Evolutionary conservation across 2,329 filamentous ascomycete genomes (phyloP), one percentile per base, ranked within the genome.

Genomic region (Waltergamsia citrina): DNA sequence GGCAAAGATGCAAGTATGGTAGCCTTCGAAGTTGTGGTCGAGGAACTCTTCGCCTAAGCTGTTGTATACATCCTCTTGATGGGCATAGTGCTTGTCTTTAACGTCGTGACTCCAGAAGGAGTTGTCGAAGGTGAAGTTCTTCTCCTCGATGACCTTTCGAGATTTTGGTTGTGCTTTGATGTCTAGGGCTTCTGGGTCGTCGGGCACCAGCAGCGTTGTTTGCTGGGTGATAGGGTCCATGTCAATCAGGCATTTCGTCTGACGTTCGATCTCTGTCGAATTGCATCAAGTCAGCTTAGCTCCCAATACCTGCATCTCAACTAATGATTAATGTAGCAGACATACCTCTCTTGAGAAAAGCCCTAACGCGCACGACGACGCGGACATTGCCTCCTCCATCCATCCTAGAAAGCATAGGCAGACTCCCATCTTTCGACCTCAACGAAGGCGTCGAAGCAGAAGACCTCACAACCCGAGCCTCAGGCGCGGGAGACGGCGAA

Each of bases 11-110:
- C 92, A 98, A 0, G 92, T 98, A 60, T 98, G 90, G 63, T 98
- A 98, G 43, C 92, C 92, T 54, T 95, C 88, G 50, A 98, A 98
- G 63, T 98, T 98, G 70, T 98, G 92, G 58, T 98, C 92, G 41
- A 98, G 72, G 46, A 98, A 96, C 52, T 96, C 92, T 56, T 95
- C 87, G 36, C 92, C 92, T 17, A 98, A 72, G 38, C 82, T 83
- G 51, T 92, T 85, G 67, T 98, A 96, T 36, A 98, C 82, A 49
- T 95, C 85, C 49, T 87, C 85, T 56, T 98, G 92, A 40, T 81
- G 74, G 4, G 92, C 88, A 54, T 95, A 98, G 60, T 95, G 85
- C 21, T 76, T 65, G 52, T 94, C 87, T 18, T 67, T 57, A 36
- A 71, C 71, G 54, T 90, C 66, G 59, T 95, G 87, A 39, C 90